A percentile compares a stretch with the other conserved stretches of the same genome.
phyloP scores from a whole-genome alignment of 2,329 filamentous ascomycete genomes.

The Aurifilum marmelostoma region DNA sequence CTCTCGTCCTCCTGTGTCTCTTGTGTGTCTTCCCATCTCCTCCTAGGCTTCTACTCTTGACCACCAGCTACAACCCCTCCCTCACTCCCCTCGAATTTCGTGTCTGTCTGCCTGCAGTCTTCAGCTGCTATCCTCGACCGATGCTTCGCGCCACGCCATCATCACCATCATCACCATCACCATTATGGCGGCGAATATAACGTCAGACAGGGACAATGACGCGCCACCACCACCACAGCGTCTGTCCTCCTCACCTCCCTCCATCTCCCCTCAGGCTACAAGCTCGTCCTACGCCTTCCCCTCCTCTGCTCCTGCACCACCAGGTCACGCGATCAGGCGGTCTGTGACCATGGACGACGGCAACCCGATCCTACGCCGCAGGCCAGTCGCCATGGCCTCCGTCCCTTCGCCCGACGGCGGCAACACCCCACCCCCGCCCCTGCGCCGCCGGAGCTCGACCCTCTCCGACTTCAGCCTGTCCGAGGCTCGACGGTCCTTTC shows the following conservation, averaged over 20 bases:
- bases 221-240: conserved; percentile 16
- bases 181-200: conserved; percentile 19
- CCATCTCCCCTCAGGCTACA: conserved; percentile 19
- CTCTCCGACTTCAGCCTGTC: conserved; percentile 76
- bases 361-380: conserved; percentile 32
- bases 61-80: neutral
- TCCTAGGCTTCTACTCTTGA: neutral
- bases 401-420: conserved; percentile 34
- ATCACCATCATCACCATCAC: conserved; percentile 19
- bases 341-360: conserved; percentile 45
- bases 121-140: neutral
- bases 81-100: too few relatives aligned
- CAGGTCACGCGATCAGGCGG: conserved; percentile 47
- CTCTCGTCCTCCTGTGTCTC: neutral
- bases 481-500: conserved; percentile 66
- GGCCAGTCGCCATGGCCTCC: conserved; percentile 28
- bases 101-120: neutral
- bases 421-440: conserved; percentile 35
- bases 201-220: conserved; percentile 9
- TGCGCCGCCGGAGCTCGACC: conserved; percentile 71
- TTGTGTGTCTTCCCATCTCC: neutral
- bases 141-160: conserved; percentile 12
- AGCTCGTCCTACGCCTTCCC: conserved; percentile 20
- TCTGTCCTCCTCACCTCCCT: conserved; percentile 16
- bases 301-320: conserved; percentile 30